A percentile compares a stretch with the other conserved stretches of the same genome.
phyloP scores from a whole-genome alignment of 495 filamentous ascomycete species.

The Hyaloscypha hepaticicola region DNA sequence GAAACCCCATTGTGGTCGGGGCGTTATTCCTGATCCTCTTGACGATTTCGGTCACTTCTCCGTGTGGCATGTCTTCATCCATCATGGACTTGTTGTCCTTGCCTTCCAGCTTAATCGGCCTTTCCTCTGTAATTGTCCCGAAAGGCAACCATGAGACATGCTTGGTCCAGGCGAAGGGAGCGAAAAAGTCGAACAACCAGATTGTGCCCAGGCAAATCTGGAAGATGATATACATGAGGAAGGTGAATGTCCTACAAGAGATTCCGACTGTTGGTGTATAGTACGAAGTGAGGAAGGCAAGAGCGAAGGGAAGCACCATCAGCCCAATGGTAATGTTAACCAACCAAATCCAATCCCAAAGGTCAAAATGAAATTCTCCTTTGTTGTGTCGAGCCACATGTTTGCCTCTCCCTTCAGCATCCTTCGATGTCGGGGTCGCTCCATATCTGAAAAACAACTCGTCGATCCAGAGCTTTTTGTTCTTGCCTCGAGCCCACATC shows the following conservation, averaged over 20 bases:
- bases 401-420: conserved; percentile 22
- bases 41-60: background rate
- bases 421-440: conserved; percentile 9
- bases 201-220: conserved; percentile 38
- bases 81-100: background rate
- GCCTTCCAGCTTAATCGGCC: background rate
- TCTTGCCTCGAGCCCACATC: conserved; percentile 35
- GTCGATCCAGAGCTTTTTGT: conserved; percentile 24
- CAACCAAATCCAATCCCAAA: conserved; percentile 31
- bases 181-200: conserved; percentile 27
- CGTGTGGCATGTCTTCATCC: background rate
- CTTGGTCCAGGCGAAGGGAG: background rate
- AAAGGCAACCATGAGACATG: background rate
- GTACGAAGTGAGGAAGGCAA: conserved; percentile 42
- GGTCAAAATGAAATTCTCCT: conserved; percentile 21
- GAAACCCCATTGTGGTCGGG: background rate
- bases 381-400: conserved; percentile 21
- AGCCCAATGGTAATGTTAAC: conserved; percentile 31
- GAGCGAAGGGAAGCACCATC: conserved; percentile 34
- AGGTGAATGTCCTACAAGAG: conserved; percentile 42
- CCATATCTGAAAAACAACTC: conserved; percentile 10
- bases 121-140: background rate
- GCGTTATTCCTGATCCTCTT: background rate
- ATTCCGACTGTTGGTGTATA: conserved; percentile 41
- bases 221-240: conserved; percentile 40